Evolutionary conservation across 192 early-diverging fungal genomes (phyloP).

Genomic region (Coemansia sp.): DNA sequence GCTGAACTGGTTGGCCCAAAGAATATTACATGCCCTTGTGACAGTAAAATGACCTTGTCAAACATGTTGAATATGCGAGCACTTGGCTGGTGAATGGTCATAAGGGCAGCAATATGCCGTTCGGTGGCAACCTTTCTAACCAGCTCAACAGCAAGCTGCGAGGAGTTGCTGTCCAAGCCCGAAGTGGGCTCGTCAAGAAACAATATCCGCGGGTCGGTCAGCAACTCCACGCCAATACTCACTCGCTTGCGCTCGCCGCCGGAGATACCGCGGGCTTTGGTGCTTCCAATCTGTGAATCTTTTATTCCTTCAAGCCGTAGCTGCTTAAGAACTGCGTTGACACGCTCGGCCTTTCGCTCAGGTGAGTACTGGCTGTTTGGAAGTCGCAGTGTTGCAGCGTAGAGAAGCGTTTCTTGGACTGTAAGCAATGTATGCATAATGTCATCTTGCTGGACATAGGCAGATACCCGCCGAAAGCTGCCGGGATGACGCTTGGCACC

Average conservation of each 20-base stretch:
- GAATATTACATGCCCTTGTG: conserved; percentile 60
- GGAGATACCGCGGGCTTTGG: conserved; percentile 46
- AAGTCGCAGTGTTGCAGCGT: conserved; percentile 68
- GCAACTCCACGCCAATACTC: conserved; percentile 44
- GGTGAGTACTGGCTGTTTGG: conserved; percentile 48
- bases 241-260: conserved; percentile 56
- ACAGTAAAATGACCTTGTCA: conserved; percentile 71
- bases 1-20: conserved; percentile 50
- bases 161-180: conserved; percentile 68
- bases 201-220: conserved; percentile 53
- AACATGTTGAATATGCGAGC: conserved; percentile 77
- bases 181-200: conserved; percentile 58
- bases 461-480: conserved; percentile 30
- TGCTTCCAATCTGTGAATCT: conserved; percentile 51
- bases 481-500: conserved; percentile 33
- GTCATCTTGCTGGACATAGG: conserved; percentile 56
- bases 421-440: conserved; percentile 60
- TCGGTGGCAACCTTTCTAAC: conserved; percentile 55
- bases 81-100: conserved; percentile 88
- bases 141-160: conserved; percentile 58
- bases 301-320: conserved; percentile 61
- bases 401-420: conserved; percentile 73
- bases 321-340: conserved; percentile 56
- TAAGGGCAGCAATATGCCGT: conserved; percentile 63
- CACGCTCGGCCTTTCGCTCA: conserved; percentile 53